Evolutionary conservation across 257 asterid genomes (phyloP).

Genomic region (Nicotiana noctiflora): DNA sequence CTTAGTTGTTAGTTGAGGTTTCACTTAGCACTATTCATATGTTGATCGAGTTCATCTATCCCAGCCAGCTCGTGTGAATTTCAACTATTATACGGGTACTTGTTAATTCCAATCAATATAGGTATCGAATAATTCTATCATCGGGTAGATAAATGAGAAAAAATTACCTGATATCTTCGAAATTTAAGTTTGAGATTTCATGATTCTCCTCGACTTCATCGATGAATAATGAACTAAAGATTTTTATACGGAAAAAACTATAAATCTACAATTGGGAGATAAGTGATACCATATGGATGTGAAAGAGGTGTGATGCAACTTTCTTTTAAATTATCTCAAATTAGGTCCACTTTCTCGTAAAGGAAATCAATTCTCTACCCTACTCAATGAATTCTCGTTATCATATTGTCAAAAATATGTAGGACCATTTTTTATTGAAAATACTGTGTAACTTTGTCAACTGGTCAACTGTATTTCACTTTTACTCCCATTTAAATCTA

Average conservation of each 20-base stretch:
- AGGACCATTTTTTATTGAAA: background rate
- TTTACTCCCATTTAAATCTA: background rate
- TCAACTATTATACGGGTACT: too few relatives aligned
- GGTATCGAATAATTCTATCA: too few relatives aligned
- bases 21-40: background rate
- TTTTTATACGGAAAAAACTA: background rate
- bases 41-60: background rate
- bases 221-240: background rate
- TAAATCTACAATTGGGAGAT: background rate
- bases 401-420: background rate
- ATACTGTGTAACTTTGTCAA: background rate
- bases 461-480: background rate
- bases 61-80: background rate
- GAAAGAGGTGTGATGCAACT: background rate
- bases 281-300: background rate
- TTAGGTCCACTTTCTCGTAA: background rate
- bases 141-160: too few relatives aligned
- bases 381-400: background rate
- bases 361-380: background rate
- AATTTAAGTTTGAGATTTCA: too few relatives aligned
- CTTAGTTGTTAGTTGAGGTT: background rate
- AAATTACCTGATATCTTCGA: too few relatives aligned
- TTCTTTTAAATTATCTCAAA: background rate
- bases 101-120: too few relatives aligned
- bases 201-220: background rate